Base-by-base conservation (phyloP, 805 yeast species). In the Scheffersomyces spartinae region DNA sequence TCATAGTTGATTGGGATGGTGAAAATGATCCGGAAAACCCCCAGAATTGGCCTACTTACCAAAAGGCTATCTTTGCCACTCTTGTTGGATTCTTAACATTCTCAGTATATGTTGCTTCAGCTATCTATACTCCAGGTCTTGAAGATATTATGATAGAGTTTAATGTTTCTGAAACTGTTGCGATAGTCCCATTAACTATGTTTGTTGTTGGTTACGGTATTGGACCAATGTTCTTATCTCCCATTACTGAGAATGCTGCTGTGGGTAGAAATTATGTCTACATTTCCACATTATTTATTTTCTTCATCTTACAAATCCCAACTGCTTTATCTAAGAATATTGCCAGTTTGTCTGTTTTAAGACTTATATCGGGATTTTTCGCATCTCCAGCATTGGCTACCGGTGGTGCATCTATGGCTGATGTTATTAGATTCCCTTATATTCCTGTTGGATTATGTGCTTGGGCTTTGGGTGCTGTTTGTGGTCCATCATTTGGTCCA, bases 191-290 rank as follows among this genome's bases (percentile, higher is more conserved):
- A 3, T 52, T 74, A 36, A 49, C 75, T 1, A 33, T 71, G 19
- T 74, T 65, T 34, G 73, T 73, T 6, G 36, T 71, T 15, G 81
- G 79, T 7, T 72, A 74, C 38, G 80, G 74, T 26, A 25, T 71
- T 11, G 78, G 78, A 1, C 78, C 78, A 2, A 52, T 73, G 53
- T 33, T 71, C 2, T 65, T 71, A 27, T 64, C 76, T 0, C 80
- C 81, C 3, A 35, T 74, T 32, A 64, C 74, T 9, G 81, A 74
- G 41, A 56, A 67, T 24, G 65, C 72, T 3, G 41, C 45, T 3
- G 43, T 68, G 24, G 80, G 80, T 9, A 57, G 79, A 33, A 67
- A 66, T 28, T 49, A 59, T 16, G 57, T 69, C 20, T 73, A 71
- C 33, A 49, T 62, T 17, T 25, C 47, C 12, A 55, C 77, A 3